Evolutionary conservation across 1,139 yeast species (phyloP).

Genomic region (Arxiozyma telluris): DNA sequence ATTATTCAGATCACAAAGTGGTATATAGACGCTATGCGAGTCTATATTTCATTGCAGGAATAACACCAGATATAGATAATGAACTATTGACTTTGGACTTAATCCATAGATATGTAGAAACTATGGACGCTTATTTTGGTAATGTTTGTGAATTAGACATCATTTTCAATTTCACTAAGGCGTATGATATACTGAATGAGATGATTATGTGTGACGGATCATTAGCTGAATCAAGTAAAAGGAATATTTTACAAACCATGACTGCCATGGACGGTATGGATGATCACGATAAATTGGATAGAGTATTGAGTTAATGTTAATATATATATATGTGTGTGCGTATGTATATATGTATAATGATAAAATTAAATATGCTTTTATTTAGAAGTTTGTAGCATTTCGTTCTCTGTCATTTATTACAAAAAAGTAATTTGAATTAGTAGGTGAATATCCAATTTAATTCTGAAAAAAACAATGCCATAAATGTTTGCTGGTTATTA

Average conservation of each 20-base stretch:
- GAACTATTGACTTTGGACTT: slow-evolving; percentile 79
- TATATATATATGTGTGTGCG: slow-evolving; percentile 1
- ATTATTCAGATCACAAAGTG: slow-evolving; percentile 79
- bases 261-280: slow-evolving; percentile 74
- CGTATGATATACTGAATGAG: slow-evolving; percentile 87
- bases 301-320: slow-evolving; percentile 30
- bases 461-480: slow-evolving; percentile 25
- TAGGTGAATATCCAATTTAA: slow-evolving; percentile 2
- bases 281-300: slow-evolving; percentile 49
- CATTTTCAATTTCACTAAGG: slow-evolving; percentile 88
- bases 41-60: slow-evolving; percentile 78
- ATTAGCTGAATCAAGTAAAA: slow-evolving; percentile 72
- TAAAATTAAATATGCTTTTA: not conserved
- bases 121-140: slow-evolving; percentile 94
- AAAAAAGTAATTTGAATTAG: not conserved
- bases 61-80: slow-evolving; percentile 55
- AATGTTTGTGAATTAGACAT: slow-evolving; percentile 91
- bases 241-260: slow-evolving; percentile 68
- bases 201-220: slow-evolving; percentile 73
- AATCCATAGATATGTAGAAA: slow-evolving; percentile 90
- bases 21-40: slow-evolving; percentile 92
- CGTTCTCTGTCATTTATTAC: not conserved
- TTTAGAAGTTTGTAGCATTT: not conserved
- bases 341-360: slow-evolving; percentile 1
- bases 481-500: slow-evolving; percentile 23